Evolutionary conservation across 257 asterid genomes (phyloP).

Genomic region (Rhazya stricta): DNA sequence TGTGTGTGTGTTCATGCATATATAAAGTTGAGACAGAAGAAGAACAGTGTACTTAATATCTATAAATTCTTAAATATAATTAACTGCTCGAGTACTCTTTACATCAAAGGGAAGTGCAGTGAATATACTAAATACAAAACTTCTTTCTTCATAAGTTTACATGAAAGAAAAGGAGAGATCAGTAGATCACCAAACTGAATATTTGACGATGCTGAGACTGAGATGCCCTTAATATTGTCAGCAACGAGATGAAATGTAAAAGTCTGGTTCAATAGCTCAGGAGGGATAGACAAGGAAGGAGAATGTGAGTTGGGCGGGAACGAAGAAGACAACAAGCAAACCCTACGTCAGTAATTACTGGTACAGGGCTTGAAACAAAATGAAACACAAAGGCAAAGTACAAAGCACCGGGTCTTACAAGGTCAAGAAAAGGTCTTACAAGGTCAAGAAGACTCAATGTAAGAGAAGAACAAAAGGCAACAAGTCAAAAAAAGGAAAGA

Average conservation of each 20-base stretch:
- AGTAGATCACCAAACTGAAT: not conserved
- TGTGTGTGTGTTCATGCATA: slow-evolving; percentile 2
- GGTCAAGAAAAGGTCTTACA: slow-evolving; percentile 95
- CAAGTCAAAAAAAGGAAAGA: slow-evolving; percentile 53
- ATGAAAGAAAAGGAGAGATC: not conserved
- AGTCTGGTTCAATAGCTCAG: slow-evolving; percentile 54
- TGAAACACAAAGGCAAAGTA: not conserved
- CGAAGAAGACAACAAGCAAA: slow-evolving; percentile 5
- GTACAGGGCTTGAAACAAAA: slow-evolving; percentile 12
- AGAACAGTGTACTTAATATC: not conserved
- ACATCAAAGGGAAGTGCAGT: not conserved
- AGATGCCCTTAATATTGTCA: not conserved
- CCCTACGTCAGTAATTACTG: slow-evolving; percentile 23
- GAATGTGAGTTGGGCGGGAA: slow-evolving; percentile 55
- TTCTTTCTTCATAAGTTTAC: not conserved
- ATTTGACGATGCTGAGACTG: not conserved
- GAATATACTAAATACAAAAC: not conserved
- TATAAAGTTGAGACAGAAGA: not conserved
- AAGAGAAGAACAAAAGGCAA: slow-evolving; percentile 39
- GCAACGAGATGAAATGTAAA: not conserved
- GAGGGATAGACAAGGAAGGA: slow-evolving; percentile 99
- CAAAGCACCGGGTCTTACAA: slow-evolving; percentile 67
- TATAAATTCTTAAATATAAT: not conserved
- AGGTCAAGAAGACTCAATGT: slow-evolving; percentile 53
- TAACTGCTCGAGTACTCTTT: not conserved